A percentile compares a stretch with the other conserved stretches of the same genome.
Evolutionary conservation across 2,329 filamentous ascomycete species (phyloP).

Genomic region (Neospermospora avenae): DNA sequence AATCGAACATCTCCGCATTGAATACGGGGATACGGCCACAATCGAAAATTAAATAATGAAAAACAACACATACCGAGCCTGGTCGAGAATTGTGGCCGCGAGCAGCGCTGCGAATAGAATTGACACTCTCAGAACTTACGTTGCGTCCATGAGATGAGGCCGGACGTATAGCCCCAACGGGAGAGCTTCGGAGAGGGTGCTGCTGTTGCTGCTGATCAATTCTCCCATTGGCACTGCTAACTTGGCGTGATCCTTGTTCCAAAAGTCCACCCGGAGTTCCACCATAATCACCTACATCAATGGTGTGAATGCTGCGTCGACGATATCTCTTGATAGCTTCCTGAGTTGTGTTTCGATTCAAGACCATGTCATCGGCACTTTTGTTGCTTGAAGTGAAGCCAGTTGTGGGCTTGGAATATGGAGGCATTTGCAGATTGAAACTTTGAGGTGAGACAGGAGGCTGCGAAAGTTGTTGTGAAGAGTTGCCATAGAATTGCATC

Average conservation of each 20-base stretch:
- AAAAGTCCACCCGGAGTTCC: slow-evolving; percentile 19
- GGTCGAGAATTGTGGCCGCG: slow-evolving; percentile 57
- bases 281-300: slow-evolving; percentile 40
- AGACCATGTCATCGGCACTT: slow-evolving; percentile 39
- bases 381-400: slow-evolving; percentile 12
- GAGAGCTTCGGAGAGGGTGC: slow-evolving; percentile 35
- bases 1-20: slow-evolving; percentile 24
- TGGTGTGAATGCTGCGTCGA: slow-evolving; percentile 76
- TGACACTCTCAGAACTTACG: slow-evolving; percentile 63
- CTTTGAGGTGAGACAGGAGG: slow-evolving; percentile 23
- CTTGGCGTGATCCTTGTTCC: slow-evolving; percentile 31
- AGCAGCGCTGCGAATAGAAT: slow-evolving; percentile 53
- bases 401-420: slow-evolving; percentile 21
- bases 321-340: slow-evolving; percentile 75
- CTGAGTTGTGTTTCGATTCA: slow-evolving; percentile 53
- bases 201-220: slow-evolving; percentile 34
- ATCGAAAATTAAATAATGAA: slow-evolving; percentile 15
- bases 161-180: slow-evolving; percentile 27
- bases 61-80: slow-evolving; percentile 58
- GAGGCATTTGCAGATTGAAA: slow-evolving; percentile 30
- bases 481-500: slow-evolving; percentile 52
- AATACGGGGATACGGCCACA: slow-evolving; percentile 12
- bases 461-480: slow-evolving; percentile 30
- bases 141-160: slow-evolving; percentile 38
- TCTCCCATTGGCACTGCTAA: slow-evolving; percentile 31